Evolutionary conservation across 257 asterid genomes (phyloP).

Genomic region (Rhazya stricta): DNA sequence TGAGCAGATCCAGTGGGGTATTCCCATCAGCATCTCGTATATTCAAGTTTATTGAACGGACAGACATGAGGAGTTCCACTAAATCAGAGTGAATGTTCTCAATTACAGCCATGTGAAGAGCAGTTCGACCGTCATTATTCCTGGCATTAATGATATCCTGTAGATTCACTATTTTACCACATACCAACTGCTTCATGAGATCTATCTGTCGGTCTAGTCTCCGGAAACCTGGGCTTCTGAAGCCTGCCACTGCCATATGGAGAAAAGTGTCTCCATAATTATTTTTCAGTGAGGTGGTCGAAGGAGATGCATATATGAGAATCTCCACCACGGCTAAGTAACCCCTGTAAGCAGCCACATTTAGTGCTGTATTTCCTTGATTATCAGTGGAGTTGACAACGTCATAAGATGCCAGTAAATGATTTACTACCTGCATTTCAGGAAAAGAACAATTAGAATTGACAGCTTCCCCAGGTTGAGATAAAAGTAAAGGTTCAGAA

Average conservation of each 20-base stretch:
- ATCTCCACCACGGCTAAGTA: conserved; percentile 43
- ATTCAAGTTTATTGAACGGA: conserved; percentile 44
- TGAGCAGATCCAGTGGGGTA: conserved; percentile 74
- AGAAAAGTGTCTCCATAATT: conserved; percentile 68
- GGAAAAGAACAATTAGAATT: neutral
- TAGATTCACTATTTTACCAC: conserved; percentile 28
- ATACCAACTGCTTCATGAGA: conserved; percentile 46
- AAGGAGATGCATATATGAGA: conserved; percentile 47
- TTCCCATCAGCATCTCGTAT: conserved; percentile 58
- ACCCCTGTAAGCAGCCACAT: conserved; percentile 77
- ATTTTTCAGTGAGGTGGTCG: conserved; percentile 36
- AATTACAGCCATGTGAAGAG: conserved; percentile 74
- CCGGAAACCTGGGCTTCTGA: conserved; percentile 62
- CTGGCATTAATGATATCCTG: conserved; percentile 50
- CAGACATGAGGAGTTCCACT: conserved; percentile 75
- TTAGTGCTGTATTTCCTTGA: conserved; percentile 69
- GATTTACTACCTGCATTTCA: conserved; percentile 56
- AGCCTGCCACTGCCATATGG: conserved; percentile 85
- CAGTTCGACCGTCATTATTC: conserved; percentile 72
- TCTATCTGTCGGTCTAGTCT: conserved; percentile 60
- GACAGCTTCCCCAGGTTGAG: neutral
- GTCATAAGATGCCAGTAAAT: conserved; percentile 42
- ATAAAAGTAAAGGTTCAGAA: neutral
- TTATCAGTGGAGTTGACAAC: conserved; percentile 44
- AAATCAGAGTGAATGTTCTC: conserved; percentile 57